These are phyloP conservation scores for Cryptococcus hybrid DNA, from an alignment of 1,284 basidiomycete genomes.

Conservation along the genomic window DNA sequence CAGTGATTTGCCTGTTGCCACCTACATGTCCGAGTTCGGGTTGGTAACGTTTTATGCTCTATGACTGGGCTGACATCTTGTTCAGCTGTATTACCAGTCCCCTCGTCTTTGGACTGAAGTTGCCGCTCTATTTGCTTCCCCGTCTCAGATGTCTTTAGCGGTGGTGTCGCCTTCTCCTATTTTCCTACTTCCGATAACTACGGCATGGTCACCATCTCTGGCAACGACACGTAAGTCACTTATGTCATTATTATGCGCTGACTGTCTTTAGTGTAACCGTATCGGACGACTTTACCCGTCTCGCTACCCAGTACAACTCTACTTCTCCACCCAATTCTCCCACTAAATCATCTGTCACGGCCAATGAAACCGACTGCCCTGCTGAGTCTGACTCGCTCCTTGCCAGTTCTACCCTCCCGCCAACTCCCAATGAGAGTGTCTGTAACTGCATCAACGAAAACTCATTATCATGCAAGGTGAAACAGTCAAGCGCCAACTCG, in stretches of 20 bases:
- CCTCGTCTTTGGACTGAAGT: conserved; percentile 81
- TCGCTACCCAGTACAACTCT: conserved; percentile 64
- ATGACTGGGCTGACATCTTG: neutral
- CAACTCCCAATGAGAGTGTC: conserved; percentile 75
- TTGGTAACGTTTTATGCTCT: conserved; percentile 7
- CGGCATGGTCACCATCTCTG: conserved; percentile 74
- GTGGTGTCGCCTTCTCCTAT: conserved; percentile 74
- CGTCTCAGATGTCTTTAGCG: conserved; percentile 79
- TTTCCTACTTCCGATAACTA: conserved; percentile 78
- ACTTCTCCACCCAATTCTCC: conserved; percentile 64
- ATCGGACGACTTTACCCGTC: conserved; percentile 59
- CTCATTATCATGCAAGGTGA: conserved; percentile 68
- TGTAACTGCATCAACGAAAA: conserved; percentile 70
- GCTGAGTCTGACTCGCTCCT: conserved; percentile 59
- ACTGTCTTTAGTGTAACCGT: conserved; percentile 27
- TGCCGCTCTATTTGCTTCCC: conserved; percentile 66
- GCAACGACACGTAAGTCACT: conserved; percentile 39
- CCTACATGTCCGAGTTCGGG: conserved; percentile 90
- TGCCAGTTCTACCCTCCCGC: conserved; percentile 69
- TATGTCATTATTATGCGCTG: neutral
- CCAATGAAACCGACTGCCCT: conserved; percentile 62
- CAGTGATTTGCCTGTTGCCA: conserved; percentile 65
- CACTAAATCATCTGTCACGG: conserved; percentile 56
- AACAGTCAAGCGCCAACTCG: conserved; percentile 61
- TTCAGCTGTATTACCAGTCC: conserved; percentile 58